Conservation (phyloP, 129 eudicot species). For the Artemisia annua region DNA sequence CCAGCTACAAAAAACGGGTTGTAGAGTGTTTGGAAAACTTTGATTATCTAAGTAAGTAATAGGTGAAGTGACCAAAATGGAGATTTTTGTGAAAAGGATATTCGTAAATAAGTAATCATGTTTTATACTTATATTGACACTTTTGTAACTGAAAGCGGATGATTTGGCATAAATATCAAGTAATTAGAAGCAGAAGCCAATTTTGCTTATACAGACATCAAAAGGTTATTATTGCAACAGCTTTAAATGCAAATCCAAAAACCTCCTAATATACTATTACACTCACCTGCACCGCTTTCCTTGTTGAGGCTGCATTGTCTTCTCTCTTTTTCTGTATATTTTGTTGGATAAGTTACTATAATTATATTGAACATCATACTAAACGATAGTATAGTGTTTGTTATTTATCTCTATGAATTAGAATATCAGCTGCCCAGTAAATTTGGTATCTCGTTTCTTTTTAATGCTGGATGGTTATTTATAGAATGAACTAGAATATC, state of each 20-base stretch:
- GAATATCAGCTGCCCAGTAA: constrained; percentile 2
- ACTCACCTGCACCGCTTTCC: not conserved
- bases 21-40: not conserved
- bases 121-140: no score
- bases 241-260: no score
- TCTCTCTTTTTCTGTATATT: not conserved
- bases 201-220: not conserved
- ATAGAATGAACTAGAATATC: no score
- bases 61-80: not conserved
- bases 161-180: not conserved
- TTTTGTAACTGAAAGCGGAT: no score
- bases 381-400: constrained; percentile 3
- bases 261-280: no score
- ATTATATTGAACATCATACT: not conserved
- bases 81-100: not conserved
- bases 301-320: not conserved
- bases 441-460: no score
- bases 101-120: not conserved
- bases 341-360: not conserved
- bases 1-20: not conserved
- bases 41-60: not conserved
- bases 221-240: no score
- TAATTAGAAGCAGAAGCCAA: not conserved
- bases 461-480: no score
- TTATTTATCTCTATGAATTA: constrained; percentile 14